Conservation (phyloP, 23 red algal species). For the Gracilaria domingensis region DNA sequence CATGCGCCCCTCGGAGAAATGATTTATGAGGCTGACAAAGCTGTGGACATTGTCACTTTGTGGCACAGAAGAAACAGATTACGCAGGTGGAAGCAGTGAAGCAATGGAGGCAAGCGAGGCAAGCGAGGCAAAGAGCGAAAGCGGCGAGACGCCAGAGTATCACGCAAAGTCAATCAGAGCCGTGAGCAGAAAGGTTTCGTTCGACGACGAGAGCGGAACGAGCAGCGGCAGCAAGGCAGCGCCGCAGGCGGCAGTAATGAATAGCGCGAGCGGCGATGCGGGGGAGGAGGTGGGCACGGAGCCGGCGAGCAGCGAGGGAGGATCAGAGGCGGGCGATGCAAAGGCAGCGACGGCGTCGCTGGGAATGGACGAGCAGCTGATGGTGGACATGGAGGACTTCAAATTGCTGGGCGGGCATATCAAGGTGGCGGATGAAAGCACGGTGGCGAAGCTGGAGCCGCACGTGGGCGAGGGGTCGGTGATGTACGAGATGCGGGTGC, state of each 20-base stretch:
- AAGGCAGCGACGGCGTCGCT: neutral
- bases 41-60: neutral
- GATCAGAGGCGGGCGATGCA: neutral
- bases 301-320: slow-evolving; percentile 23
- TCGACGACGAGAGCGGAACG: slow-evolving; percentile 1
- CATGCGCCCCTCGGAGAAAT: neutral
- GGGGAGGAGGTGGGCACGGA: neutral
- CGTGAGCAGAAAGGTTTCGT: neutral
- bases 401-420: neutral
- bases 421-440: neutral
- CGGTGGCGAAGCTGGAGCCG: neutral
- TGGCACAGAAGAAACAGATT: neutral
- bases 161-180: neutral
- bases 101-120: neutral
- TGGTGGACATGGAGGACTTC: neutral
- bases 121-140: slow-evolving; percentile 8
- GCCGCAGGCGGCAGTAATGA: neutral
- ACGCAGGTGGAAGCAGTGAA: neutral
- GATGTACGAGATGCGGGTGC: slow-evolving; percentile 45
- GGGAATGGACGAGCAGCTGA: slow-evolving; percentile 1
- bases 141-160: neutral
- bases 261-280: neutral
- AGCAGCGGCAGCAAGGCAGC: neutral
- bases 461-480: neutral
- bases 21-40: neutral